Percentiles rank a stretch among this genome's conserved stretches.
Conservation (phyloP, 2,329 filamentous ascomycete genomes). For the Diaporthe australafricana region DNA sequence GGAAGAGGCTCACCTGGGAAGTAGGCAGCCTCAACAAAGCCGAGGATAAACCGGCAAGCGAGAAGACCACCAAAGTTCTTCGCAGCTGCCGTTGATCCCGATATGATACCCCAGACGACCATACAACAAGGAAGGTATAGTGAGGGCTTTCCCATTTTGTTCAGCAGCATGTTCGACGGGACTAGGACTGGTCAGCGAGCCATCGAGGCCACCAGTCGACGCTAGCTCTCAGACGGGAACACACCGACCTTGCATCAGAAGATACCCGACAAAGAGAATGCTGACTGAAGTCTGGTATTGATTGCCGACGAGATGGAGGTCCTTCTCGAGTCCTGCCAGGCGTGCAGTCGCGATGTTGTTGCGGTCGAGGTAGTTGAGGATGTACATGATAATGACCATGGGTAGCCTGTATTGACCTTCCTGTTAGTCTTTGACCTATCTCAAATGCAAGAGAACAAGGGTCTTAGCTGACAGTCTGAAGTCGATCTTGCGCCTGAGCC, state of each 20-base stretch:
- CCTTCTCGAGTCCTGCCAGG: conserved; percentile 54
- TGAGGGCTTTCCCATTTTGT: conserved; percentile 54
- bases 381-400: conserved; percentile 6
- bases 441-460: not conserved
- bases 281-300: conserved; percentile 52
- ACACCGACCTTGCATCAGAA: conserved; percentile 32
- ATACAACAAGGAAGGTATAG: conserved; percentile 55
- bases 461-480: not conserved
- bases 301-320: conserved; percentile 50
- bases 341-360: conserved; percentile 61
- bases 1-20: conserved; percentile 46
- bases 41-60: conserved; percentile 53
- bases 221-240: conserved; percentile 38
- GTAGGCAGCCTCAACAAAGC: conserved; percentile 57
- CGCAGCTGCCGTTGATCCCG: conserved; percentile 52
- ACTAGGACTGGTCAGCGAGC: conserved; percentile 43
- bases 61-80: conserved; percentile 53
- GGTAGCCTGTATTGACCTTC: not conserved
- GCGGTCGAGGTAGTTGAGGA: conserved; percentile 48
- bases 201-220: not conserved
- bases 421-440: not conserved
- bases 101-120: conserved; percentile 56
- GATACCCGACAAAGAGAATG: conserved; percentile 48
- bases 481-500: not conserved
- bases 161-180: conserved; percentile 55